Conservation (phyloP, 1,284 basidiomycete genomes). For the Cutaneotrichosporon sp. region DNA sequence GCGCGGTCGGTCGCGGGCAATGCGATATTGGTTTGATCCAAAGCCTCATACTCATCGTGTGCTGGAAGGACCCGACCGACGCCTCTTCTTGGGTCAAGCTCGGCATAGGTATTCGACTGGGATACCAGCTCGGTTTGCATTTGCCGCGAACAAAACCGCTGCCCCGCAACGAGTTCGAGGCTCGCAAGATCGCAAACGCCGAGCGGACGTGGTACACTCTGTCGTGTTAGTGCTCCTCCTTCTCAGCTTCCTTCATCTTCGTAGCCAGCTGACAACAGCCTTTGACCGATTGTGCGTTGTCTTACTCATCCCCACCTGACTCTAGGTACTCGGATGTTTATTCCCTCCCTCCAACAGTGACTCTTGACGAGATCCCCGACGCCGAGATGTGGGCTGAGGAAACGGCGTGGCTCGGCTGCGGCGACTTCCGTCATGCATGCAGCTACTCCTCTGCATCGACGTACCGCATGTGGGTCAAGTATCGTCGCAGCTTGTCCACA, state of each 20-base stretch:
- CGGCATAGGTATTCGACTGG: constrained; percentile 16
- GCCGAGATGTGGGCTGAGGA: constrained; percentile 16
- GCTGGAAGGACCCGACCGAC: constrained; percentile 18
- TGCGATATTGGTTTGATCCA: constrained; percentile 13
- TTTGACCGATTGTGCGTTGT: constrained; percentile 1
- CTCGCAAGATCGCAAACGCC: constrained; percentile 5
- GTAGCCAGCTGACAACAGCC: constrained; percentile 1
- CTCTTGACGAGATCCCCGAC: constrained; percentile 12
- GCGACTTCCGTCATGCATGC: constrained; percentile 18
- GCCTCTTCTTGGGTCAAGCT: constrained; percentile 15
- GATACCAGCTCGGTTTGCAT: constrained; percentile 16
- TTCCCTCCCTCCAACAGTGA: constrained; percentile 9
- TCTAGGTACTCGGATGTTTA: constrained; percentile 9
- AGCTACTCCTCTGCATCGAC: constrained; percentile 15
- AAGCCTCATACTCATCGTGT: constrained; percentile 12
- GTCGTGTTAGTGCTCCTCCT: constrained; percentile 8
- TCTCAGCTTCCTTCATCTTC: no score
- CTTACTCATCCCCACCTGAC: no score
- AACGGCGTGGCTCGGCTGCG: constrained; percentile 10
- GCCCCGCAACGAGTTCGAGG: constrained; percentile 2
- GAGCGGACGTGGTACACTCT: constrained; percentile 18
- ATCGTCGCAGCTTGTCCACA: constrained; percentile 3
- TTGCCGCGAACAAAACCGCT: constrained; percentile 4
- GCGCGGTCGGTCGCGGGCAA: constrained; percentile 1
- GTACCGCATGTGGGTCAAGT: constrained; percentile 18